A percentile compares a stretch with the other conserved stretches of the same genome.
These are phyloP conservation scores for Fusarium sp. DNA, from an alignment of 2,329 filamentous ascomycete genomes.

Conservation along the genomic window DNA sequence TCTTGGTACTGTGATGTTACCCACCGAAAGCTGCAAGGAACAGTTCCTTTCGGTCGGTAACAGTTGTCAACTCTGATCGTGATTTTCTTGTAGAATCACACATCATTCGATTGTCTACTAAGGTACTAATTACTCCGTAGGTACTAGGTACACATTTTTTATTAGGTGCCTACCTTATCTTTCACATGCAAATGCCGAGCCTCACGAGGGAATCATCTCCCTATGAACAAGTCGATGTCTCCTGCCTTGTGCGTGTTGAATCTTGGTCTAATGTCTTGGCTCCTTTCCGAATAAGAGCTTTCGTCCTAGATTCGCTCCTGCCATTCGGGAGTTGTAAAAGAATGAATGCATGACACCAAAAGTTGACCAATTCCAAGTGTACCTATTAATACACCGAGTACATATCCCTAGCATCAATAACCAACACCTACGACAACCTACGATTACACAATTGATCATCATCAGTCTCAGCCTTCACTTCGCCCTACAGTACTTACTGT, in stretches of 20 bases:
- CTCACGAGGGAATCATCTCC: neutral
- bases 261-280: slow-evolving; percentile 14
- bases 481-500: no score
- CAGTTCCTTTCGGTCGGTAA: neutral
- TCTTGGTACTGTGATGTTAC: neutral
- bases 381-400: no score
- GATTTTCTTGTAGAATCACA: neutral
- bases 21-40: neutral
- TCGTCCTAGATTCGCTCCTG: slow-evolving; percentile 1
- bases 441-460: neutral
- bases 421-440: slow-evolving; percentile 8
- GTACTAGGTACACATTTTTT: no score
- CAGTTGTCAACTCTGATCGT: neutral
- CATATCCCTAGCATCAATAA: neutral
- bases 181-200: neutral
- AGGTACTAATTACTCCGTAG: neutral
- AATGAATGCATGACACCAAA: no score
- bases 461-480: slow-evolving; percentile 5
- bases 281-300: slow-evolving; percentile 29
- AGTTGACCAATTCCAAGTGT: neutral
- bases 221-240: slow-evolving; percentile 23
- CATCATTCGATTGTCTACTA: neutral
- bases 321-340: slow-evolving; percentile 11
- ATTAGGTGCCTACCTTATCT: no score
- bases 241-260: neutral